These are phyloP conservation scores for Mortierella sp. DNA, from an alignment of 371 early-diverging fungal genomes.

Conservation along the genomic window DNA sequence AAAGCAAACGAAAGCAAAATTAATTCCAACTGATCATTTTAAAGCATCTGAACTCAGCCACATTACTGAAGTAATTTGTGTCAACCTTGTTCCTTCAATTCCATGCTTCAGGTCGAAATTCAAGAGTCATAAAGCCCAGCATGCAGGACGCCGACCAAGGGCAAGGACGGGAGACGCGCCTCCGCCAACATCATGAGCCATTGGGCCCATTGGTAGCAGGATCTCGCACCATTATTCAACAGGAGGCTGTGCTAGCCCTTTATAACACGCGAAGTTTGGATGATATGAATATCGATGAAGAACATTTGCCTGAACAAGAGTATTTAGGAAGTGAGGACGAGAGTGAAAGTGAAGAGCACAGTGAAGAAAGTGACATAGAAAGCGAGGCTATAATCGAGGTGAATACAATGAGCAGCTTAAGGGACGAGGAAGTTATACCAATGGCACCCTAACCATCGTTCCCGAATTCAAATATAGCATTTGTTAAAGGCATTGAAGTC, in stretches of 20 bases:
- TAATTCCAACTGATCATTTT: neutral
- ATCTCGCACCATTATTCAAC: conserved; percentile 19
- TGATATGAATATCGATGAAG: conserved; percentile 9
- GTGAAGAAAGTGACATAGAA: conserved; percentile 17
- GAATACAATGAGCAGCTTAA: neutral
- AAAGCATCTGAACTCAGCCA: conserved; percentile 1
- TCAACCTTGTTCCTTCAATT: neutral
- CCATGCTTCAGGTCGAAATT: neutral
- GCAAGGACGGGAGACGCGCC: conserved; percentile 22
- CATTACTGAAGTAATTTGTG: neutral
- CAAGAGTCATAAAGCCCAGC: conserved; percentile 34
- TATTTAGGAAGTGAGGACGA: conserved; percentile 4
- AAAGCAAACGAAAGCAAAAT: neutral
- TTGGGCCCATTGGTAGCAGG: neutral
- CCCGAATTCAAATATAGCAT: neutral
- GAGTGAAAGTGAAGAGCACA: conserved; percentile 12
- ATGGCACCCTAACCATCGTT: neutral
- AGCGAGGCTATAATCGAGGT: conserved; percentile 20
- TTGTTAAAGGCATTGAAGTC: conserved; percentile 8
- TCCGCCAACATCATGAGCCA: conserved; percentile 3
- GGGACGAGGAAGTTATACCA: neutral
- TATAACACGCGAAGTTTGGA: neutral
- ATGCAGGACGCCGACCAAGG: conserved; percentile 19
- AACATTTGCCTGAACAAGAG: conserved; percentile 4
- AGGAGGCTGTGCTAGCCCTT: conserved; percentile 16